A percentile compares a stretch with the other conserved stretches of the same genome.
Evolutionary conservation across 2,329 filamentous ascomycete genomes (phyloP).

Genomic region (Trichoderma cornu-damae): DNA sequence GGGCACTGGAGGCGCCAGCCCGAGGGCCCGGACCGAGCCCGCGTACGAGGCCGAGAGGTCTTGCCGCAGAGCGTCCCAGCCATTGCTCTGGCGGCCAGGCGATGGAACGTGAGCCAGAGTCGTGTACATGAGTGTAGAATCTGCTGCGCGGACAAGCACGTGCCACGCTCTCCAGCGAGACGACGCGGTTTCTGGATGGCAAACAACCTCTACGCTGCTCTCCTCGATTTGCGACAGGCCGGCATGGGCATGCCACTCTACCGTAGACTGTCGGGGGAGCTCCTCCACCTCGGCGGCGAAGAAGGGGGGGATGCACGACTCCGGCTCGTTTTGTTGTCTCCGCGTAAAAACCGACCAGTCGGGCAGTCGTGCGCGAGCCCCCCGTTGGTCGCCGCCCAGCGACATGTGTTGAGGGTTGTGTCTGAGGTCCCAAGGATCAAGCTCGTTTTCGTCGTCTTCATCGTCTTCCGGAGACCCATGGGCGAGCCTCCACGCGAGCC

Average conservation of each 20-base stretch:
- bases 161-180: conserved; percentile 31
- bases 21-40: conserved; percentile 25
- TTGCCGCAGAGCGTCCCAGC: conserved; percentile 19
- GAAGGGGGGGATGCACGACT: conserved; percentile 54
- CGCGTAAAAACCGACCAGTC: conserved; percentile 45
- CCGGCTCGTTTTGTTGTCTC: conserved; percentile 34
- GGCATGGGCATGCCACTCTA: conserved; percentile 78
- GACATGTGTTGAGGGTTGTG: conserved; percentile 51
- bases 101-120: conserved; percentile 23
- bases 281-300: conserved; percentile 71
- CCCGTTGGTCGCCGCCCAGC: conserved; percentile 31
- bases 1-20: conserved; percentile 14
- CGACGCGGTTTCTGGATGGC: conserved; percentile 19
- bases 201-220: conserved; percentile 26
- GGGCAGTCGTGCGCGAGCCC: conserved; percentile 37
- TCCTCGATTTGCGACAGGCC: conserved; percentile 45
- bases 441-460: conserved; percentile 41
- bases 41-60: conserved; percentile 23
- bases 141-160: conserved; percentile 24
- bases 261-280: conserved; percentile 65
- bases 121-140: conserved; percentile 30
- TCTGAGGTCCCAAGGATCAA: conserved; percentile 65
- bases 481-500: conserved; percentile 44
- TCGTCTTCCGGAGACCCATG: conserved; percentile 43
- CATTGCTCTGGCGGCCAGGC: background rate